Evolutionary conservation across 2,329 filamentous ascomycete species (phyloP), one percentile per base, ranked within the genome.

Genomic region (Endoconidiophora laricicola): DNA sequence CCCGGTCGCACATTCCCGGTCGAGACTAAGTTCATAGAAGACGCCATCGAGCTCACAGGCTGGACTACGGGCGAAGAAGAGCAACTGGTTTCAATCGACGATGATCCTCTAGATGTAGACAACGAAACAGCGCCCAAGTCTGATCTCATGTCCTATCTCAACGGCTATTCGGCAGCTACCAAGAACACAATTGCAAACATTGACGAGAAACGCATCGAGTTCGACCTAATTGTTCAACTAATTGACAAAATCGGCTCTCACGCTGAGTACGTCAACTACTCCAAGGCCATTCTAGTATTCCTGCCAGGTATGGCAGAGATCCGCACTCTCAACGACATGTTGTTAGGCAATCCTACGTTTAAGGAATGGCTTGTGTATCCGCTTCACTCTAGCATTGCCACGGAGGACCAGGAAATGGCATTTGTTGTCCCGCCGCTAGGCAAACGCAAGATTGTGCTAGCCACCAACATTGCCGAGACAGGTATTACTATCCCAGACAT

Each of bases 401-500:
- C 84, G 44, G 90, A 96, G 59, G 91, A 98, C 54, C 91, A 98
- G 62, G 90, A 98, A 64, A 81, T 83, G 33, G 91, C 91, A 0
- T 98, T 98, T 61, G 69, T 86, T 4, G 67, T 94, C 0, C 91
- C 91, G 4, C 86, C 88, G 1, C 73, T 72, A 2, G 90, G 90
- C 0, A 72, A 79, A 51, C 77, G 88, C 55, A 98, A 98, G 66
- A 91, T 98, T 55, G 90, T 98, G 2, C 74, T 98, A 49, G 88
- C 91, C 1, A 98, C 91, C 12, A 98, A 98, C 60, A 98, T 98
- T 62, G 91, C 91, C 3, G 91, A 98, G 63, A 98, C 91, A 0
- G 91, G 91, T 68, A 94, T 98, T 60, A 98, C 91, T 0, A 98
- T 98, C 56, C 91, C 91, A 1, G 91, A 98, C 61, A 86, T 98